Conservation (phyloP, 2,329 filamentous ascomycete genomes). For the Aspergillus sp. region DNA sequence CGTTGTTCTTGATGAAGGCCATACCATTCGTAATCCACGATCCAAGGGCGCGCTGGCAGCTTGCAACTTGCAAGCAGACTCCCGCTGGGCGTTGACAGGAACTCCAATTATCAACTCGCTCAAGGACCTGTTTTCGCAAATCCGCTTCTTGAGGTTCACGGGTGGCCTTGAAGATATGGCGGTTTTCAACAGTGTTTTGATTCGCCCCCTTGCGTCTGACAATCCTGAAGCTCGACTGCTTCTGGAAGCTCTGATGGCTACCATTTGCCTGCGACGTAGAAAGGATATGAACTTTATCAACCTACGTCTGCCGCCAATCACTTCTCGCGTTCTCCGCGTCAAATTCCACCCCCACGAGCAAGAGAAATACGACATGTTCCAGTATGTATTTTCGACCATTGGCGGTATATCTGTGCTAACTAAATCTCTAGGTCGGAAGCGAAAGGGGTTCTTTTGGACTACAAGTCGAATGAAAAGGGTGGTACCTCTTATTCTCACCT, state of each 20-base stretch:
- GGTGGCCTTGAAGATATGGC: constrained; percentile 70
- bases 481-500: constrained; percentile 66
- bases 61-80: constrained; percentile 61
- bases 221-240: constrained; percentile 57
- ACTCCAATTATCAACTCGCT: constrained; percentile 81
- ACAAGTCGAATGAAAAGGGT: constrained; percentile 44
- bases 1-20: constrained; percentile 77
- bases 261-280: constrained; percentile 72
- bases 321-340: constrained; percentile 72
- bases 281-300: constrained; percentile 90
- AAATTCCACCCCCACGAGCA: constrained; percentile 69
- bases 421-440: constrained; percentile 58
- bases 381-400: constrained; percentile 42
- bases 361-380: constrained; percentile 70
- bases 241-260: constrained; percentile 72
- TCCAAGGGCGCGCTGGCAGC: constrained; percentile 69
- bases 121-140: constrained; percentile 73
- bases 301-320: constrained; percentile 69
- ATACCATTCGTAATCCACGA: constrained; percentile 71
- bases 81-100: constrained; percentile 74
- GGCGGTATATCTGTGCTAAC: constrained; percentile 13
- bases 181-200: constrained; percentile 69
- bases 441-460: constrained; percentile 63
- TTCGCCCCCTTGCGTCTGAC: constrained; percentile 60
- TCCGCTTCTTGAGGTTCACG: constrained; percentile 71